These are phyloP conservation scores for Penicillium sp. DNA, from an alignment of 2,329 filamentous ascomycete species.

Conservation along the genomic window DNA sequence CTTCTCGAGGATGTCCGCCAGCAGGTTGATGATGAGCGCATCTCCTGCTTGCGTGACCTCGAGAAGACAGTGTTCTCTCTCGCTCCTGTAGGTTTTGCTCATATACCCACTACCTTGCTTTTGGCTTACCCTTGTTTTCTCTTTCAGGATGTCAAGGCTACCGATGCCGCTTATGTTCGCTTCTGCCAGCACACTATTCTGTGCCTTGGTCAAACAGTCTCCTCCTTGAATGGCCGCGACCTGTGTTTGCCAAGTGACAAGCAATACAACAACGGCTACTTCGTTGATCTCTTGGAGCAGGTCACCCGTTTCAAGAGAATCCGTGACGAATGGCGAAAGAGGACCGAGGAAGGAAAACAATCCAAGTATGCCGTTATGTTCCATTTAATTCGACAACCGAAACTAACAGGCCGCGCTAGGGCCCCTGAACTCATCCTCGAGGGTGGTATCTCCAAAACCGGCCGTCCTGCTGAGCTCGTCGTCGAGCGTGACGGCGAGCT, in stretches of 20 bases:
- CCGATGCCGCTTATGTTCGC: constrained; percentile 74
- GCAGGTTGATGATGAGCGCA: constrained; percentile 81
- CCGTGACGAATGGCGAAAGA: constrained; percentile 76
- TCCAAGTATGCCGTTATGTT: constrained; percentile 23
- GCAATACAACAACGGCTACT: constrained; percentile 95
- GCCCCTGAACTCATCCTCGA: constrained; percentile 74
- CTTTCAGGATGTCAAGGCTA: constrained; percentile 47
- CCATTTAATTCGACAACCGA: constrained; percentile 50
- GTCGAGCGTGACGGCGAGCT: constrained; percentile 79
- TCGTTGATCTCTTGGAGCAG: constrained; percentile 94
- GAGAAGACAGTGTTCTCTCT: constrained; percentile 92
- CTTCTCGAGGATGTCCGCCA: constrained; percentile 78
- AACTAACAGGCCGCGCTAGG: constrained; percentile 47
- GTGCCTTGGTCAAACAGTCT: constrained; percentile 87
- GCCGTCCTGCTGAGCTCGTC: constrained; percentile 81
- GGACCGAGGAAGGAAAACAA: constrained; percentile 51
- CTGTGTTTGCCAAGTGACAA: constrained; percentile 82
- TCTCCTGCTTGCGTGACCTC: constrained; percentile 88
- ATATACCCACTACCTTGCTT: constrained; percentile 66
- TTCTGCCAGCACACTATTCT: constrained; percentile 91
- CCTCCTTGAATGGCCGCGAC: constrained; percentile 83
- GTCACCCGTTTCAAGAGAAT: constrained; percentile 87
- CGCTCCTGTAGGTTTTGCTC: constrained; percentile 82
- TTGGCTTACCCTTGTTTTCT: constrained; percentile 67
- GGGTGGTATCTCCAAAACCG: constrained; percentile 81